phyloP scores from a whole-genome alignment of 495 filamentous ascomycete species.

The Entonaema liquescens region DNA sequence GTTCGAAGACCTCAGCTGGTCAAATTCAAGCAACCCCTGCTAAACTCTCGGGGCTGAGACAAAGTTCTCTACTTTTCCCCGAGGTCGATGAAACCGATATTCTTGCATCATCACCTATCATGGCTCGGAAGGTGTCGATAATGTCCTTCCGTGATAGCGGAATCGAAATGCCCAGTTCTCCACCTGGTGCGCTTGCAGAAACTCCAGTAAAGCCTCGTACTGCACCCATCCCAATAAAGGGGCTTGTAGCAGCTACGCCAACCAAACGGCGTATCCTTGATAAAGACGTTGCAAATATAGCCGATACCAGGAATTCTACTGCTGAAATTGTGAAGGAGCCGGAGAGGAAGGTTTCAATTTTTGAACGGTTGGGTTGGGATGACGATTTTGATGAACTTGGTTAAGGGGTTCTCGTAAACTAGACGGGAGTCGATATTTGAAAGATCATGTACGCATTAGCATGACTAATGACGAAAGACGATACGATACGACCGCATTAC shows the following conservation, averaged over 20 bases:
- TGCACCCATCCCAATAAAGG: conserved; percentile 11
- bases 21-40: conserved; percentile 47
- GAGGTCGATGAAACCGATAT: conserved; percentile 34
- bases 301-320: conserved; percentile 33
- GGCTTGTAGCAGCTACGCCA: conserved; percentile 34
- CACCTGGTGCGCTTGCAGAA: conserved; percentile 47
- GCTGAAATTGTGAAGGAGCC: conserved; percentile 6
- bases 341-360: conserved; percentile 63
- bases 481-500: conserved; percentile 34
- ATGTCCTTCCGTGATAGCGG: conserved; percentile 43
- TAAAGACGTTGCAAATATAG: conserved; percentile 42
- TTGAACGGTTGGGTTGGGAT: conserved; percentile 80
- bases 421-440: not conserved
- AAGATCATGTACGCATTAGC: not conserved
- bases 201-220: conserved; percentile 49
- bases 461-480: conserved; percentile 28
- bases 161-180: conserved; percentile 54
- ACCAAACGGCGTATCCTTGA: conserved; percentile 55
- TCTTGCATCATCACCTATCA: conserved; percentile 53
- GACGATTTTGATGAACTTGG: conserved; percentile 64
- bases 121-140: conserved; percentile 60
- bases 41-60: conserved; percentile 13
- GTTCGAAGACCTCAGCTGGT: conserved; percentile 4
- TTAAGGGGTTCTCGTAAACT: conserved; percentile 10
- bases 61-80: conserved; percentile 29